Evolutionary conservation across 176 grass and related monocot genomes (phyloP), one percentile per base, ranked within the genome.

Genomic region (Bonia amplexicaulis): DNA sequence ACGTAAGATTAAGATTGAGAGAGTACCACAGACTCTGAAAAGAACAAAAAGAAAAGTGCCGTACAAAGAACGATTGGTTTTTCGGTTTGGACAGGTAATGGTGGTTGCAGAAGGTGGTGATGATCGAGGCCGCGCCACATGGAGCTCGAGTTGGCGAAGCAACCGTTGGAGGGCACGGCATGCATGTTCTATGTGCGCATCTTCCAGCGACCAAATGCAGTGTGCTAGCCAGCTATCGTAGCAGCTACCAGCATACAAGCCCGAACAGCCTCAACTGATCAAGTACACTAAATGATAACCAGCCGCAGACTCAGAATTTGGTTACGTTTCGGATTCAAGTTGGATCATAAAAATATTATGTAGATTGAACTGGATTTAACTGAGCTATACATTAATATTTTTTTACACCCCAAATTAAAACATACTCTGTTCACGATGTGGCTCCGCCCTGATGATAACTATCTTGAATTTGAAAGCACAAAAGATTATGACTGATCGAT

Each of bases 61-160:
- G 71, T 68, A 79, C 39, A 6, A 19, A 29, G 55, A 26, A 46
- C 13, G 76, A 65, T 69, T 51, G 12, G 67, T 20, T 25, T 35
- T 39, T 1, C 15, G 27, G 87, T 66, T 48, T 25, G 75, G 59
- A 46, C 33, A 71, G 45, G 66, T 26, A 70, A 11, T 46, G 71
- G 46, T 23, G 22, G 83, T 47, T 65, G 69, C 41, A 57, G 84
- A 31, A 51, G 84, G 22, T 60, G 4, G 15, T 52, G 49, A 52
- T 52, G 49, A 52, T 52, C 49, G 49, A 52, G 49, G 49, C 15
- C 49, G 15, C 59, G 69, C 83, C 88, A 86, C 88, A 86, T 86
- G 84, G 83, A 58, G 79, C 6, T 65, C 53, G 48, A 80, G 84
- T 15, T 90, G 72, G 78, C 78, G 14, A 17, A 35, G 64, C 71